Evolutionary conservation across 768 basidiomycete species (phyloP), one percentile per base, ranked within the genome.

Genomic region (Leccinum boreale): DNA sequence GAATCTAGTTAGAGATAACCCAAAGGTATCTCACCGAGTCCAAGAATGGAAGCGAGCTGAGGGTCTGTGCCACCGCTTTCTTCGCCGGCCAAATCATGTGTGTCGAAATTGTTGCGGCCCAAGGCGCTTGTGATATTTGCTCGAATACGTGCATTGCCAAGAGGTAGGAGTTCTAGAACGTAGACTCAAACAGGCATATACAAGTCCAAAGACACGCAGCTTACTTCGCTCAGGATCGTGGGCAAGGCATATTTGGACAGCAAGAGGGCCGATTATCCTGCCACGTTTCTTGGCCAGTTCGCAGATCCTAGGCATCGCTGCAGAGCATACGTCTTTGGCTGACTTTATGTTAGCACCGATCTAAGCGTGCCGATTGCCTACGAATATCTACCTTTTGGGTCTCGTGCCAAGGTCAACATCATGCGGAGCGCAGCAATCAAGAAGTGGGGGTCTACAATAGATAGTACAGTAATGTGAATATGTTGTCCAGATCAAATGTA

Each of bases 101-200:
- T 24, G 1, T 51, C 42, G n/a, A 46, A 14, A 14, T 24, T 58
- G 26, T 62, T 35, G 47, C 53, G 54, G 23, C 44, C 55, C 26
- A 68, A 53, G 17, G 50, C 64, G 14, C 58, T n/a, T 1, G 62
- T 62, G 9, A 67, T 54, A 52, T 67, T 63, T 11, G 58, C 54
- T 51, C 67, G 56, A 42, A 68, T 26, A 3, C 10, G 39, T 10
- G 53, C 14, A 28, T 64, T 6, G 19, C n/a, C 28, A 33, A 62
- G 48, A 42, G 59, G n/a, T 3, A 68, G 35, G 42, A 33, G 58
- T 0, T 42, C 67, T 67, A 14, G 49, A 53, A 28, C 26, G 35
- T 36, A 0, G 17, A 46, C n/a, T 1, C 23, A 35, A 14, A 39
- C 19, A 23, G 3, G 44, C 6, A 8, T 26, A n/a, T 3, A 6